Percentiles rank a stretch among this genome's conserved stretches.
Conservation (phyloP, 2,329 filamentous ascomycete genomes). For the Fusarium albosuccineum region DNA sequence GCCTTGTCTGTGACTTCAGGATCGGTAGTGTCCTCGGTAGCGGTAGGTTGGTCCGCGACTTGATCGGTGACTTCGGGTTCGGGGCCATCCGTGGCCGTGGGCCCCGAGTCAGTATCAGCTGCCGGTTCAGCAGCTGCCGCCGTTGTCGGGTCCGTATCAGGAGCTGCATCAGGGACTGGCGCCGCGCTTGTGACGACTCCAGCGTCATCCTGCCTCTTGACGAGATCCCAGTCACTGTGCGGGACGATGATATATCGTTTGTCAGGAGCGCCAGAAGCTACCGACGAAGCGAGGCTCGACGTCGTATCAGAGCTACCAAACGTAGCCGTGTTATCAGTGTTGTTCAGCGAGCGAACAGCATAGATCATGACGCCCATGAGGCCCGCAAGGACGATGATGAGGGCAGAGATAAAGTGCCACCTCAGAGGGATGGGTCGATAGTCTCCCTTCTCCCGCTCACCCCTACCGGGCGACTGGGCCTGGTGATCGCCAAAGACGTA, state of each 20-base stretch:
- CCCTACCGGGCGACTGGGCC: constrained; percentile 4
- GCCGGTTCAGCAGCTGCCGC: not conserved
- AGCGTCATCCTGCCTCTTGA: constrained; percentile 14
- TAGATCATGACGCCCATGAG: constrained; percentile 29
- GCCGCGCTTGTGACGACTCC: not conserved
- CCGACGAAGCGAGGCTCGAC: not conserved
- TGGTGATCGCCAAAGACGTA: constrained; percentile 13
- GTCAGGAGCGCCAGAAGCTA: constrained; percentile 28
- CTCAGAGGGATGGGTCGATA: constrained; percentile 37
- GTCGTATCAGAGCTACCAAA: constrained; percentile 27
- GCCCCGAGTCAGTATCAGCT: not conserved
- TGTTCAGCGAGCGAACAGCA: constrained; percentile 5
- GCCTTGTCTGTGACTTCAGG: not conserved
- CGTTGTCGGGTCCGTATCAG: not conserved
- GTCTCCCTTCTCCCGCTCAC: constrained; percentile 24
- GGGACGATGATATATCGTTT: constrained; percentile 12
- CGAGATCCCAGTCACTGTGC: not conserved
- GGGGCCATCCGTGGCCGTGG: not conserved
- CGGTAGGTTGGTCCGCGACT: not conserved
- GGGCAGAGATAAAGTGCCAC: constrained; percentile 32
- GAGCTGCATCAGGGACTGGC: not conserved
- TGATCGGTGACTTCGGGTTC: not conserved
- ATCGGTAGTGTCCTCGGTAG: not conserved
- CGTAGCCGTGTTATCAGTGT: constrained; percentile 21
- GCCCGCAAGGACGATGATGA: constrained; percentile 23